These are phyloP conservation scores for Alternaria arbusti DNA, from an alignment of 2,329 filamentous ascomycete species.

Conservation along the genomic window DNA sequence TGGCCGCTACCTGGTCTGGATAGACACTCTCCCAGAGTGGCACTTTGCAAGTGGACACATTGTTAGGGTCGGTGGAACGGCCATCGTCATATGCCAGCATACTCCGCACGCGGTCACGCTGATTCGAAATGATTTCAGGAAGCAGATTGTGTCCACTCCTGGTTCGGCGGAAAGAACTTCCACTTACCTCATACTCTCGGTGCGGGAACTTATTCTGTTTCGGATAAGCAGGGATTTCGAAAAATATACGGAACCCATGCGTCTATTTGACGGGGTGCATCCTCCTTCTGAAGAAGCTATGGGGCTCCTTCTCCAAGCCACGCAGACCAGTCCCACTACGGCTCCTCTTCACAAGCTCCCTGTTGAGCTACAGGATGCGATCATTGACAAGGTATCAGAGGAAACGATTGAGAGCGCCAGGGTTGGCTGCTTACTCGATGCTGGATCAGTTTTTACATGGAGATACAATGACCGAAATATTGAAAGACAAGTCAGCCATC, in stretches of 20 bases:
- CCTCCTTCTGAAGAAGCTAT: slow-evolving; percentile 21
- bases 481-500: slow-evolving; percentile 20
- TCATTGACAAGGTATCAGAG: slow-evolving; percentile 24
- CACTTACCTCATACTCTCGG: slow-evolving; percentile 29
- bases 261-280: slow-evolving; percentile 22
- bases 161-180: background rate
- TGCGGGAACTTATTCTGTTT: slow-evolving; percentile 22
- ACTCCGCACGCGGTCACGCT: slow-evolving; percentile 18
- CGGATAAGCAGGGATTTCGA: slow-evolving; percentile 6
- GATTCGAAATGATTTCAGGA: slow-evolving; percentile 15
- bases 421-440: slow-evolving; percentile 24
- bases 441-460: slow-evolving; percentile 27
- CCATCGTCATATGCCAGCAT: slow-evolving; percentile 19
- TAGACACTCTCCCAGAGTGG: slow-evolving; percentile 19
- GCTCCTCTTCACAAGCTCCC: slow-evolving; percentile 23
- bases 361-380: slow-evolving; percentile 29
- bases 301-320: slow-evolving; percentile 19
- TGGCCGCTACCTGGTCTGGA: slow-evolving; percentile 15
- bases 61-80: slow-evolving; percentile 14
- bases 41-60: slow-evolving; percentile 7
- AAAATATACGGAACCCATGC: slow-evolving; percentile 17
- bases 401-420: slow-evolving; percentile 25
- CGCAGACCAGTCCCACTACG: slow-evolving; percentile 5
- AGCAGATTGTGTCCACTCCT: slow-evolving; percentile 3
- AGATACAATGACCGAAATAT: slow-evolving; percentile 16